A percentile compares a stretch with the other conserved stretches of the same genome.
Conservation (phyloP, 768 basidiomycete species). For the Leucosporidium creatinivorum region DNA sequence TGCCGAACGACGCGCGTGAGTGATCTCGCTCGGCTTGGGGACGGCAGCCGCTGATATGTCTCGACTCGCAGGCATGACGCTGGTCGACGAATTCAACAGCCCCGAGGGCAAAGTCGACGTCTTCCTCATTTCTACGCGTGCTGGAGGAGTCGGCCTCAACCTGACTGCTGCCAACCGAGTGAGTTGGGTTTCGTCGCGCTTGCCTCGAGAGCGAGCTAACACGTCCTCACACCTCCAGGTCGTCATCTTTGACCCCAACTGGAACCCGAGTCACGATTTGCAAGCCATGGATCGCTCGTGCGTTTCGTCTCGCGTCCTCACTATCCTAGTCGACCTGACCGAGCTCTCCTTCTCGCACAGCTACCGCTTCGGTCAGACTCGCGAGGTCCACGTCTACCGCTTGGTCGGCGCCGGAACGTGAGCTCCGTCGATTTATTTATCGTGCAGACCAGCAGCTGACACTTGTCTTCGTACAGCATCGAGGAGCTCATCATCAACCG, state of each 20-base stretch:
- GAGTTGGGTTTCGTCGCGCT: conserved; percentile 50
- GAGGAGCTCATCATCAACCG: conserved; percentile 92
- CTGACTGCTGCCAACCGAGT: conserved; percentile 93
- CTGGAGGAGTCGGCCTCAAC: conserved; percentile 89
- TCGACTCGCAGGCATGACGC: conserved; percentile 58
- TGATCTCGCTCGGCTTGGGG: conserved; percentile 4
- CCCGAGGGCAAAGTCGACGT: conserved; percentile 83
- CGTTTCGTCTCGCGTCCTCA: not conserved
- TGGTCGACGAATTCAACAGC: conserved; percentile 78
- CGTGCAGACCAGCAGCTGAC: not conserved
- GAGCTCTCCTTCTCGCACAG: not conserved
- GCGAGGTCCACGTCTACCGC: conserved; percentile 75
- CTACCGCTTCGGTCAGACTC: conserved; percentile 64
- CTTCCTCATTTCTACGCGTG: conserved; percentile 86
- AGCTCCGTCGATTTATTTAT: too few species aligned
- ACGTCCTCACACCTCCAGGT: not conserved
- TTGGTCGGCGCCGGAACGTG: conserved; percentile 68
- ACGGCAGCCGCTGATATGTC: not conserved
- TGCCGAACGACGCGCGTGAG: conserved; percentile 60
- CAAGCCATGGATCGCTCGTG: conserved; percentile 46
- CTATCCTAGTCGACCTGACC: too few species aligned
- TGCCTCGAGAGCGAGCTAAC: not conserved
- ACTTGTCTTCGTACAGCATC: conserved; percentile 38
- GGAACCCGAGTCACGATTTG: conserved; percentile 95
- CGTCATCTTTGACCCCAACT: conserved; percentile 61